Conservation (phyloP, 1,284 basidiomycete species). For the Malassezia globosa region DNA sequence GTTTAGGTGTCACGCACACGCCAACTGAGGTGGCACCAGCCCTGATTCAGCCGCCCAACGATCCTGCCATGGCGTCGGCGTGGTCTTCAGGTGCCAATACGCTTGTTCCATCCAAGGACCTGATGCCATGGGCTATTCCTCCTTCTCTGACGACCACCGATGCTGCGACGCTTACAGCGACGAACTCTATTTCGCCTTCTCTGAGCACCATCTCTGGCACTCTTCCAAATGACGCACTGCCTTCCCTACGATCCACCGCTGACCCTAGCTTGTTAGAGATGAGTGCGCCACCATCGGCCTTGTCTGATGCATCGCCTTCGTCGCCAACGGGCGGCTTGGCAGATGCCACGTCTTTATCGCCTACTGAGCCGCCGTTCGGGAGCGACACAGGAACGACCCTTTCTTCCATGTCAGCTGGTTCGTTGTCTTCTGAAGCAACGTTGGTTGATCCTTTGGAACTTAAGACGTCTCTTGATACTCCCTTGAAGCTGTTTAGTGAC, state of each 20-base stretch:
- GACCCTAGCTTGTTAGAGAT: slow-evolving; percentile 16
- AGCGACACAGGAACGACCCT: slow-evolving; percentile 1
- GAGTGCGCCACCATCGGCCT: not conserved
- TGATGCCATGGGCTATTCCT: slow-evolving; percentile 11
- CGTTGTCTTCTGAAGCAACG: slow-evolving; percentile 2
- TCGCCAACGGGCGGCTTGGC: not conserved
- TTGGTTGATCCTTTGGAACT: slow-evolving; percentile 5
- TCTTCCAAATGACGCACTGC: slow-evolving; percentile 2
- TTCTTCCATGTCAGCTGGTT: not conserved
- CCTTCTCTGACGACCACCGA: not conserved
- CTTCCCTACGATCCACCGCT: slow-evolving; percentile 12
- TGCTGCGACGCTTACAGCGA: not conserved
- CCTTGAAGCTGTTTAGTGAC: slow-evolving; percentile 17
- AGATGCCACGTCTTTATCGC: not conserved
- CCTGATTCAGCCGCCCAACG: slow-evolving; percentile 8
- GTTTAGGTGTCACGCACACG: not conserved
- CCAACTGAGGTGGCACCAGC: slow-evolving; percentile 9
- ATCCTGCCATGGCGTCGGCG: slow-evolving; percentile 3
- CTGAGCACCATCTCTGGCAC: not conserved
- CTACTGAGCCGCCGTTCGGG: not conserved
- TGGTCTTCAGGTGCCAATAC: not conserved
- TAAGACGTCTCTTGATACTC: slow-evolving; percentile 10
- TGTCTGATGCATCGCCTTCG: slow-evolving; percentile 1
- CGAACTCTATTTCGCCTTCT: not conserved
- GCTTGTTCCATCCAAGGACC: slow-evolving; percentile 1